Percentiles rank a stretch among this genome's conserved stretches.
phyloP scores from a whole-genome alignment of 106 monocot species.

The Xerophyta viscosa region DNA sequence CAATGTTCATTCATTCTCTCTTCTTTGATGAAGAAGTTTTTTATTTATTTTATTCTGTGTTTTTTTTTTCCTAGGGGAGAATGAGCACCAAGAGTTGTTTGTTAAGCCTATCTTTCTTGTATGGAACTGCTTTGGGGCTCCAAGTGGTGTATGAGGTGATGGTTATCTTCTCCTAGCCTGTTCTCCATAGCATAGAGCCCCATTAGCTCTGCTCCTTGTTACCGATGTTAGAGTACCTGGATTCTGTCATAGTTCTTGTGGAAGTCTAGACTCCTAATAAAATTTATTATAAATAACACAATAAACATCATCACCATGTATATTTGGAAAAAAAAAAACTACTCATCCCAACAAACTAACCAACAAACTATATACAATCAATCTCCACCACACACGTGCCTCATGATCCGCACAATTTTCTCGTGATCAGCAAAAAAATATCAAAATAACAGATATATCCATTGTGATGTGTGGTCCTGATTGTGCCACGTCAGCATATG shows the following conservation, averaged over 20 bases:
- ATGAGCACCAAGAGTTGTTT: no score
- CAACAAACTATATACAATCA: no score
- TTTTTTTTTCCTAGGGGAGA: constrained; percentile 57
- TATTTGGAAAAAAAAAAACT: background rate
- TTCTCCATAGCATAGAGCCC: constrained; percentile 29
- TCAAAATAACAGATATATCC: no score
- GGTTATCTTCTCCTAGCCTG: constrained; percentile 46
- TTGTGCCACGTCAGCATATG: no score
- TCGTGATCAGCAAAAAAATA: no score
- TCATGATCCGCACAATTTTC: no score
- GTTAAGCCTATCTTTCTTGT: constrained; percentile 26
- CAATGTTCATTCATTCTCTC: no score
- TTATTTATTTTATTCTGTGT: background rate
- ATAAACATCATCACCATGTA: no score
- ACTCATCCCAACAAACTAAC: background rate
- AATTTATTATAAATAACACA: background rate
- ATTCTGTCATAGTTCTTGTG: constrained; percentile 29
- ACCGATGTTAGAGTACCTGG: constrained; percentile 21
- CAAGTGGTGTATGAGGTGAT: constrained; percentile 22
- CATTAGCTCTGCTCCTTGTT: constrained; percentile 59
- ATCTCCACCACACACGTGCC: no score
- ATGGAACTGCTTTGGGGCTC: constrained; percentile 27
- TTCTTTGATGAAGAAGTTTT: no score
- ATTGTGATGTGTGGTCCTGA: no score
- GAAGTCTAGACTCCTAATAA: constrained; percentile 67